Percentiles rank a stretch among this genome's conserved stretches.
Evolutionary conservation across 2,329 filamentous ascomycete species (phyloP).

Genomic region (Colletotrichum cereale): DNA sequence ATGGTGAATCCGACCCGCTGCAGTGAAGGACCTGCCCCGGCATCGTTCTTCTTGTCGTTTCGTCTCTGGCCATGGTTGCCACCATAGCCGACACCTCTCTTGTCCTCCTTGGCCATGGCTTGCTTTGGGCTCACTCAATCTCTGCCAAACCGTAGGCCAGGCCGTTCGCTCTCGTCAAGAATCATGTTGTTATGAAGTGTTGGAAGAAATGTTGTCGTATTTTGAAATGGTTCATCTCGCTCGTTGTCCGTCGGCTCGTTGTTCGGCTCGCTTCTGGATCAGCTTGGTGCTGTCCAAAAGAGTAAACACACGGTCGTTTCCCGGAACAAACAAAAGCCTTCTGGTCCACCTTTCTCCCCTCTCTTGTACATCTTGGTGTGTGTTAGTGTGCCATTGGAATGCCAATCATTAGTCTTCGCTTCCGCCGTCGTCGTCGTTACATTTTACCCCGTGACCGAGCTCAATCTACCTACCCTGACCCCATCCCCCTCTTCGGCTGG

Average conservation of each 20-base stretch:
- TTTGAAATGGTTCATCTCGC: neutral
- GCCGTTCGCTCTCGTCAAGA: neutral
- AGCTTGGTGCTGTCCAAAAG: neutral
- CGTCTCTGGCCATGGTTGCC: no score
- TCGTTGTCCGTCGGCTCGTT: neutral
- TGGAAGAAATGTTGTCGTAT: neutral
- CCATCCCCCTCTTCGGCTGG: neutral
- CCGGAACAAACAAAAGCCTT: neutral
- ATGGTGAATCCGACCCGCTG: constrained; percentile 7
- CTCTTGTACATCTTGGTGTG: constrained; percentile 5
- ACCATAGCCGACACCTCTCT: neutral
- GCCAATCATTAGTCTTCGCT: constrained; percentile 12
- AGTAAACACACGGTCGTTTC: constrained; percentile 21
- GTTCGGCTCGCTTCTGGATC: neutral
- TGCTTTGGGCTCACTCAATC: neutral
- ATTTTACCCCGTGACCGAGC: constrained; percentile 19
- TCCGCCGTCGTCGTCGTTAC: constrained; percentile 3
- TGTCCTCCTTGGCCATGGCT: neutral
- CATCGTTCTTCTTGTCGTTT: neutral
- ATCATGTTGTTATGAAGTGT: neutral
- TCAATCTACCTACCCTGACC: constrained; percentile 1
- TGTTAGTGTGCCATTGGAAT: constrained; percentile 20
- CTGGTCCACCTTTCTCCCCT: neutral
- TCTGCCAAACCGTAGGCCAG: neutral
- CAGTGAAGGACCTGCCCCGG: neutral